Percentiles rank a stretch among this genome's conserved stretches.
These are phyloP conservation scores for Ophiocordyceps camponoti-rufipedis DNA, from an alignment of 2,329 filamentous ascomycete species.

Conservation along the genomic window DNA sequence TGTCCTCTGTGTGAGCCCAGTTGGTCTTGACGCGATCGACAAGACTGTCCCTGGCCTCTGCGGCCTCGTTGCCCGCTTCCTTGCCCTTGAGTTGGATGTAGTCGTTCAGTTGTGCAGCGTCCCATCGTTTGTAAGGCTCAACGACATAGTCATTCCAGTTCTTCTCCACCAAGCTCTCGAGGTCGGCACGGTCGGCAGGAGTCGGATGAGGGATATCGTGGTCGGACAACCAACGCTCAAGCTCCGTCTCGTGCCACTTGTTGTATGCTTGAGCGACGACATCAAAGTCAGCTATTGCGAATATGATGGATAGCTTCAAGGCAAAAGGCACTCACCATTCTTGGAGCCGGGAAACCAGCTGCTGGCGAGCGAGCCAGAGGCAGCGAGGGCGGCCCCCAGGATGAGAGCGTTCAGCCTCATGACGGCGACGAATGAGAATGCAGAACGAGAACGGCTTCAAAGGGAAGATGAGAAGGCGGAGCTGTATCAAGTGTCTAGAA, in stretches of 20 bases:
- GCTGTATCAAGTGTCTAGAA: too few relatives aligned
- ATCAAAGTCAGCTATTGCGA: neutral
- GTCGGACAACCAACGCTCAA: conserved; percentile 92
- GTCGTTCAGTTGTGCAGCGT: conserved; percentile 44
- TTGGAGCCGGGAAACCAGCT: conserved; percentile 64
- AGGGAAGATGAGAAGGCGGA: too few relatives aligned
- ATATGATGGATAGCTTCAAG: neutral
- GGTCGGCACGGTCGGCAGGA: conserved; percentile 77
- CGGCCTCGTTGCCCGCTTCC: conserved; percentile 47
- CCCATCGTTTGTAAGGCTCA: conserved; percentile 61
- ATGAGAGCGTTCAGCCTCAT: conserved; percentile 67
- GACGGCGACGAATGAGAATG: conserved; percentile 8
- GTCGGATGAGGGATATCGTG: conserved; percentile 82
- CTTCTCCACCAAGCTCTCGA: conserved; percentile 75
- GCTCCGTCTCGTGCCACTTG: conserved; percentile 96
- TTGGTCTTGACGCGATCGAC: conserved; percentile 48
- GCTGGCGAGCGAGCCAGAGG: conserved; percentile 51
- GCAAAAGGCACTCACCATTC: conserved; percentile 41
- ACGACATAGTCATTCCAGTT: conserved; percentile 74
- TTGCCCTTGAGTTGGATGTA: conserved; percentile 57
- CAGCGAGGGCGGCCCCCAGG: conserved; percentile 53
- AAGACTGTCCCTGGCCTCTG: conserved; percentile 50
- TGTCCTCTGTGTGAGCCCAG: conserved; percentile 69
- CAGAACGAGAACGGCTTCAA: too few relatives aligned
- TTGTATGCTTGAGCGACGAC: conserved; percentile 57